Conservation (phyloP, 1,139 yeast genomes). For the Meyerozyma smithsonii region DNA sequence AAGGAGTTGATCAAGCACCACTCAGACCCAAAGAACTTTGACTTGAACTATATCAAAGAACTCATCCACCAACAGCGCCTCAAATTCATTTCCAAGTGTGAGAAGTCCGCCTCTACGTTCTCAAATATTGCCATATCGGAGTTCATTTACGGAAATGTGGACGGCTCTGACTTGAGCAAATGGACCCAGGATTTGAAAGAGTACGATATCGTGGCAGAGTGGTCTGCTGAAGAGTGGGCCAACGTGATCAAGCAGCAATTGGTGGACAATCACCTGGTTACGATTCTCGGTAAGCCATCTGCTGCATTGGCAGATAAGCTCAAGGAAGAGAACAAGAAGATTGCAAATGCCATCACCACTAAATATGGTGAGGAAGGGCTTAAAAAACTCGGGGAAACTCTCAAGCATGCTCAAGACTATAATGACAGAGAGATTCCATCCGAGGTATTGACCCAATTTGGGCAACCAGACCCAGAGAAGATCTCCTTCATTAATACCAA, state of each 20-base stretch:
- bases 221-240: conserved; percentile 72
- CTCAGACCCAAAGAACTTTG: conserved; percentile 45
- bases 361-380: conserved; percentile 62
- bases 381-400: conserved; percentile 38
- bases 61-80: conserved; percentile 61
- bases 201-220: conserved; percentile 51
- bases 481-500: conserved; percentile 70
- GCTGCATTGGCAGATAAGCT: conserved; percentile 48
- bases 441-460: conserved; percentile 53
- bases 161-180: conserved; percentile 52
- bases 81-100: conserved; percentile 60
- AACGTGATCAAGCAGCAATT: conserved; percentile 48
- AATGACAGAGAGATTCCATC: conserved; percentile 79
- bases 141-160: conserved; percentile 69
- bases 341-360: conserved; percentile 45
- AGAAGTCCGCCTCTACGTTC: conserved; percentile 58
- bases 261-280: conserved; percentile 62
- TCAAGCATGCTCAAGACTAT: conserved; percentile 58
- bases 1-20: conserved; percentile 51
- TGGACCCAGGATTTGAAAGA: conserved; percentile 56
- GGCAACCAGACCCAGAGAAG: conserved; percentile 68
- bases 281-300: conserved; percentile 78
- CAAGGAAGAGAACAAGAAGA: conserved; percentile 47
- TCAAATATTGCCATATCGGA: conserved; percentile 69
- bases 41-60: conserved; percentile 61